These are phyloP conservation scores for Lentinula aciculospora DNA, from an alignment of 768 basidiomycete species.

Conservation along the genomic window DNA sequence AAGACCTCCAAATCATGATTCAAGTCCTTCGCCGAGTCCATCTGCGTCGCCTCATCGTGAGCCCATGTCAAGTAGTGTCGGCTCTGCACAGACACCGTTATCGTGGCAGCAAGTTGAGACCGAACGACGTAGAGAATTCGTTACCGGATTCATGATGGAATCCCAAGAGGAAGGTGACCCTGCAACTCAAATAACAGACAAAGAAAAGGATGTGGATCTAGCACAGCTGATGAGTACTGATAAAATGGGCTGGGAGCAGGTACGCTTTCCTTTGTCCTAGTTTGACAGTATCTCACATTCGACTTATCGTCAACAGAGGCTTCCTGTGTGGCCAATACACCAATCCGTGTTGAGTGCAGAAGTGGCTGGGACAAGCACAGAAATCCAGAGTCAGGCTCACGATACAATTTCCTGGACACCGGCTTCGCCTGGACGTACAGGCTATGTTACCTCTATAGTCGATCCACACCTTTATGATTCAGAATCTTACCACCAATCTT, in stretches of 20 bases:
- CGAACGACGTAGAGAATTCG: not conserved
- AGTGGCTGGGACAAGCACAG: not conserved
- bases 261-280: not conserved
- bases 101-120: constrained; percentile 4
- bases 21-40: not conserved
- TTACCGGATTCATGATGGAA: not conserved
- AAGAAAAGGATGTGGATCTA: not conserved
- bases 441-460: not conserved
- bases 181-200: not conserved
- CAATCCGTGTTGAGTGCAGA: not conserved
- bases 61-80: not conserved
- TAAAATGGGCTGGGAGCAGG: constrained; percentile 3
- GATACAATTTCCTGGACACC: not conserved
- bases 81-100: not conserved
- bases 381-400: not conserved
- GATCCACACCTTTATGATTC: not conserved
- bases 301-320: not conserved
- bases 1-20: not conserved
- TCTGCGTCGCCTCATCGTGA: not conserved
- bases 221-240: not conserved
- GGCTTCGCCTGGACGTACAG: not conserved
- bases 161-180: not conserved
- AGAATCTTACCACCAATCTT: not conserved
- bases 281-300: not conserved
- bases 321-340: not conserved